Conservation (phyloP, 164 flowering plant species). For the Platanus orientalis region DNA sequence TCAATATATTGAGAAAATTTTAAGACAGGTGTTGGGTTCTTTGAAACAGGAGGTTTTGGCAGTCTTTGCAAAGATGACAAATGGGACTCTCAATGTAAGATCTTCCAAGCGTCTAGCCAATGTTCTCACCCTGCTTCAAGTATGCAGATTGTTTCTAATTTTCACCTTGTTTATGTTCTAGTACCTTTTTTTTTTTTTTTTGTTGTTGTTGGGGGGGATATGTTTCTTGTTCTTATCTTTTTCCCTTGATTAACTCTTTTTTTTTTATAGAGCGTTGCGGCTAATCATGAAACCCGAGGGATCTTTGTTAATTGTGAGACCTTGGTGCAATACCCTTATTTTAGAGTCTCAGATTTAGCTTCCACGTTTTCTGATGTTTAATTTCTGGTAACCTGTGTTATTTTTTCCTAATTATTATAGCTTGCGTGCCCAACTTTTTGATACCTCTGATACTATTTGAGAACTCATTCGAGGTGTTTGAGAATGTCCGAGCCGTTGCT, state of each 20-base stretch:
- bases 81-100: slow-evolving; percentile 21
- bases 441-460: slow-evolving; percentile 29
- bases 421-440: slow-evolving; percentile 31
- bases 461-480: slow-evolving; percentile 25
- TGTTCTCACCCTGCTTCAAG: slow-evolving; percentile 53
- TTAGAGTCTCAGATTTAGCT: neutral
- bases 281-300: slow-evolving; percentile 34
- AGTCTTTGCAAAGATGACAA: slow-evolving; percentile 22
- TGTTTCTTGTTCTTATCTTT: too few species aligned
- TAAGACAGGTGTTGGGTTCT: neutral
- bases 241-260: neutral
- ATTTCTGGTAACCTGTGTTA: neutral
- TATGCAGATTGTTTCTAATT: neutral
- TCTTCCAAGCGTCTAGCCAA: slow-evolving; percentile 32
- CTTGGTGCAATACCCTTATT: neutral
- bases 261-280: slow-evolving; percentile 38
- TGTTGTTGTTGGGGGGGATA: too few species aligned
- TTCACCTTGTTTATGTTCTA: neutral
- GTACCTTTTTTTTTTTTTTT: too few species aligned
- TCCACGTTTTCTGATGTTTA: neutral
- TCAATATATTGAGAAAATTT: neutral
- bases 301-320: slow-evolving; percentile 31
- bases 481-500: slow-evolving; percentile 36
- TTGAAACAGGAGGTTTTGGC: slow-evolving; percentile 36
- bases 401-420: slow-evolving; percentile 19